phyloP scores from a whole-genome alignment of 495 filamentous ascomycete genomes.

The Tuber indicum region DNA sequence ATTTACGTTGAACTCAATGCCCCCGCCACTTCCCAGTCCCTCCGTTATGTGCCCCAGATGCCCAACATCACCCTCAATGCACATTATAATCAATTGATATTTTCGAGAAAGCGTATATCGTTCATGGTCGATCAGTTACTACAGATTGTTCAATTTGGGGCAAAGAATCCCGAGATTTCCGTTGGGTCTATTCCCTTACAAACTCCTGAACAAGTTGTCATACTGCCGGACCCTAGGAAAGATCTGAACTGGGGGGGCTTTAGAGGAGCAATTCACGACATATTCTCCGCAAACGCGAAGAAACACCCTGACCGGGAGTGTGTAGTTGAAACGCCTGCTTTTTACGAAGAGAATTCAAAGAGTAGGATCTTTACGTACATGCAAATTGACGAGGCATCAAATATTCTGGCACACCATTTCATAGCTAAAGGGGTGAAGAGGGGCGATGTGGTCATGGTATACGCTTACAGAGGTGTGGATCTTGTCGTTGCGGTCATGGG shows the following conservation, averaged over 20 bases:
- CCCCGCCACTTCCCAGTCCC: slow-evolving; percentile 24
- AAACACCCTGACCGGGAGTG: slow-evolving; percentile 71
- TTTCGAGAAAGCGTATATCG: slow-evolving; percentile 49
- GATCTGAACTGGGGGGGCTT: slow-evolving; percentile 80
- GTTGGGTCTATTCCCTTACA: slow-evolving; percentile 50
- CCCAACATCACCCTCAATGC: slow-evolving; percentile 46
- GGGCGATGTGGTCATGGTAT: slow-evolving; percentile 92
- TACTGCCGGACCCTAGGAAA: slow-evolving; percentile 66
- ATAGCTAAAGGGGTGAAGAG: slow-evolving; percentile 63
- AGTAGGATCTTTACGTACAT: slow-evolving; percentile 71
- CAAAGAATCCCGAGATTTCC: slow-evolving; percentile 46
- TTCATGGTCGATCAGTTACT: slow-evolving; percentile 48
- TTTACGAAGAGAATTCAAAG: slow-evolving; percentile 46
- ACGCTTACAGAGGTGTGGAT: slow-evolving; percentile 72
- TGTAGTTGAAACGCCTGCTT: slow-evolving; percentile 72
- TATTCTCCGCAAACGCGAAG: slow-evolving; percentile 64
- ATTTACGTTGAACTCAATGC: slow-evolving; percentile 46
- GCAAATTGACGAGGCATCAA: slow-evolving; percentile 82
- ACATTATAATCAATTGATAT: slow-evolving; percentile 51
- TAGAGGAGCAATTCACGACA: slow-evolving; percentile 72
- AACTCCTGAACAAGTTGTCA: slow-evolving; percentile 46
- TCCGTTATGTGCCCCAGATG: slow-evolving; percentile 32
- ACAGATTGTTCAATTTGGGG: slow-evolving; percentile 46
- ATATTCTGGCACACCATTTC: slow-evolving; percentile 71
- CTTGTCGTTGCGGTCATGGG: slow-evolving; percentile 62